Conservation (phyloP, 306 rosid genomes). For the Spatholobus suberectus region DNA sequence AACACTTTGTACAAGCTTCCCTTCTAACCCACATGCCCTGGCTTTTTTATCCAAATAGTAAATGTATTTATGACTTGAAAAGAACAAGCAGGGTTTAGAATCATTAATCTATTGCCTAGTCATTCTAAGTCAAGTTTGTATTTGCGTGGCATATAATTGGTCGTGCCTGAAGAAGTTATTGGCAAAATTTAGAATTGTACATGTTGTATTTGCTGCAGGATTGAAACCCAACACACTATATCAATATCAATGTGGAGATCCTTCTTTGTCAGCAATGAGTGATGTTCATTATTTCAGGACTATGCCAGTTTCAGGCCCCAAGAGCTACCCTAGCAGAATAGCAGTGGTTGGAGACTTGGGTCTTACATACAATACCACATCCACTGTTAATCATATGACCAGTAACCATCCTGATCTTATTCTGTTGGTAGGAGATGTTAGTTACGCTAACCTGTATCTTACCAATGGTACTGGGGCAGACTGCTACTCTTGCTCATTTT, state of each 20-base stretch:
- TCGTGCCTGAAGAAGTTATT: not conserved
- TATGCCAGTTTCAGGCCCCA: conserved; percentile 83
- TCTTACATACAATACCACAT: conserved; percentile 83
- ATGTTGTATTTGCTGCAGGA: conserved; percentile 55
- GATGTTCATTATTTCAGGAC: conserved; percentile 71
- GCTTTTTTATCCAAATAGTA: not conserved
- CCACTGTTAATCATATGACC: conserved; percentile 71
- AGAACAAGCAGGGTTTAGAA: not conserved
- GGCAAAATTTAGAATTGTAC: conserved; percentile 8
- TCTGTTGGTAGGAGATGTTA: conserved; percentile 76
- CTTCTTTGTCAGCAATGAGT: conserved; percentile 69
- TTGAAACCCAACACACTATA: conserved; percentile 69
- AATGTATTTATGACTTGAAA: not conserved
- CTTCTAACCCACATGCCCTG: not conserved
- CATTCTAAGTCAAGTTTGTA: not conserved
- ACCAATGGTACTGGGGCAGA: conserved; percentile 83
- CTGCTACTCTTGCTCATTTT: conserved; percentile 79
- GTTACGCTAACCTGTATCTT: conserved; percentile 74
- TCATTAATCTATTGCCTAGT: conserved; percentile 5
- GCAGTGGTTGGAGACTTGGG: conserved; percentile 93
- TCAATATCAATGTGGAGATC: conserved; percentile 91
- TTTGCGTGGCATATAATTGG: not conserved
- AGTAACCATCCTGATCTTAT: conserved; percentile 83
- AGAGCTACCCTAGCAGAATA: conserved; percentile 80
- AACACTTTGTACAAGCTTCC: not conserved